Evolutionary conservation across 192 early-diverging fungal genomes (phyloP), one percentile per base, ranked within the genome.

Genomic region (Coemansia brasiliensis): DNA sequence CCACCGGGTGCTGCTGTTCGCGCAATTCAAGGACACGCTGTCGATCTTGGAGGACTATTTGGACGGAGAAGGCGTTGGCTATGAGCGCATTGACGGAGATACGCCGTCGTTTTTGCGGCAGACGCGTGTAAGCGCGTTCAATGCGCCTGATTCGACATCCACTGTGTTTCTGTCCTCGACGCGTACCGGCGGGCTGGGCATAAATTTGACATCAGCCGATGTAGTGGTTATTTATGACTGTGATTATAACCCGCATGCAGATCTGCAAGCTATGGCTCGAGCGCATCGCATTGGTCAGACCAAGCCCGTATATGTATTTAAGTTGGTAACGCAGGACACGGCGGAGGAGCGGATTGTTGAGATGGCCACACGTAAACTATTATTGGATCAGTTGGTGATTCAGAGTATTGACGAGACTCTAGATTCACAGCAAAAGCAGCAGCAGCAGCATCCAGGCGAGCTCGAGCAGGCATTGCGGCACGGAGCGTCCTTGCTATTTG

Each of bases 201-300:
- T 98, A 48, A 98, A 99, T 57, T 58, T 99, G 55, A 92, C 87
- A 2, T 91, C 94, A 0, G 97, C 97, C 0, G 93, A 98, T 55
- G 94, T 93, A 0, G 94, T 97, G 2, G 94, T 99, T 45, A 89
- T 99, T 39, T 98, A 94, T 62, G 91, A 93, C 65, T 86, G 85
- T 9, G 90, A 93, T 45, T 91, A 87, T 80, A 98, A 98, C 59
- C 97, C 94, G 4, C 94, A 98, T 63, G 92, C 87, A 61, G 94
- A 99, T 63, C 59, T 95, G 40, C 94, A 96, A 79, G 95, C 94
- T 8, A 95, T 98, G 88, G 92, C 91, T 2, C 87, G 95, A 16
- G 95, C 95, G 10, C 94, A 98, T 71, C 89, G 97, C 57, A 98
- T 95, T 58, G 94, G 96, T 0, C 97, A 99, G 67, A 94, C 86